phyloP scores from a whole-genome alignment of 2,329 filamentous ascomycete genomes.

The Nigrospora osmanthi region DNA sequence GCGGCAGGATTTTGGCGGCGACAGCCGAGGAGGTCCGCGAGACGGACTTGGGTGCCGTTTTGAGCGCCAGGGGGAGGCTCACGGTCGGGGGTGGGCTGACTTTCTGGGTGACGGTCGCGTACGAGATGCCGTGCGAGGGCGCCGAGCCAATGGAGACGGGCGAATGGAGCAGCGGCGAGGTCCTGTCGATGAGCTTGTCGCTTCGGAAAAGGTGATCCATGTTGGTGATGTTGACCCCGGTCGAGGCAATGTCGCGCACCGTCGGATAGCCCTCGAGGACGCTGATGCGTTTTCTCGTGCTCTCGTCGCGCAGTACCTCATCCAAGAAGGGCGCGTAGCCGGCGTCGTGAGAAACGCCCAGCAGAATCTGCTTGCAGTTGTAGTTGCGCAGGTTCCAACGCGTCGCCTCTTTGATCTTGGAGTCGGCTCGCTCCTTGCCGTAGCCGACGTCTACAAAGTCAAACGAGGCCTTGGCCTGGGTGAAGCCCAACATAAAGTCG shows the following conservation, averaged over 20 bases:
- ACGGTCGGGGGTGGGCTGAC: constrained; percentile 35
- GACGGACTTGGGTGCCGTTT: constrained; percentile 13
- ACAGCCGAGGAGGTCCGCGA: constrained; percentile 6
- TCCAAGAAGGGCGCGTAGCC: constrained; percentile 53
- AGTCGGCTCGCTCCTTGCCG: constrained; percentile 49
- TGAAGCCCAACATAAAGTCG: constrained; percentile 54
- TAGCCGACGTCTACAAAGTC: constrained; percentile 57
- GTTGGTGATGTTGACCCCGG: constrained; percentile 36
- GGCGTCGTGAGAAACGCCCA: constrained; percentile 55
- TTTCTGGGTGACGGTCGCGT: constrained; percentile 32
- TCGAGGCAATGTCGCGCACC: constrained; percentile 39
- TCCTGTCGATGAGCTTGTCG: constrained; percentile 39
- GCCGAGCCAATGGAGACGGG: constrained; percentile 16
- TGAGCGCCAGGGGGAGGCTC: constrained; percentile 30
- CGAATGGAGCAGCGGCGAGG: constrained; percentile 14
- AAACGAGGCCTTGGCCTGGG: constrained; percentile 49
- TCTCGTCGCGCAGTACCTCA: constrained; percentile 39
- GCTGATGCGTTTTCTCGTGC: constrained; percentile 34
- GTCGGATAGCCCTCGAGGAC: constrained; percentile 47
- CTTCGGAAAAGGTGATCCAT: constrained; percentile 45
- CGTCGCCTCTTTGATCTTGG: constrained; percentile 50
- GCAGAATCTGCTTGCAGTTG: constrained; percentile 54
- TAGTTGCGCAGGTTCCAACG: constrained; percentile 51
- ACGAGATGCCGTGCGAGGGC: constrained; percentile 19
- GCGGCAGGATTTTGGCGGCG: constrained; percentile 14